These are phyloP conservation scores for Lasiosphaeria miniovina DNA, from an alignment of 495 filamentous ascomycete genomes.

Conservation along the genomic window DNA sequence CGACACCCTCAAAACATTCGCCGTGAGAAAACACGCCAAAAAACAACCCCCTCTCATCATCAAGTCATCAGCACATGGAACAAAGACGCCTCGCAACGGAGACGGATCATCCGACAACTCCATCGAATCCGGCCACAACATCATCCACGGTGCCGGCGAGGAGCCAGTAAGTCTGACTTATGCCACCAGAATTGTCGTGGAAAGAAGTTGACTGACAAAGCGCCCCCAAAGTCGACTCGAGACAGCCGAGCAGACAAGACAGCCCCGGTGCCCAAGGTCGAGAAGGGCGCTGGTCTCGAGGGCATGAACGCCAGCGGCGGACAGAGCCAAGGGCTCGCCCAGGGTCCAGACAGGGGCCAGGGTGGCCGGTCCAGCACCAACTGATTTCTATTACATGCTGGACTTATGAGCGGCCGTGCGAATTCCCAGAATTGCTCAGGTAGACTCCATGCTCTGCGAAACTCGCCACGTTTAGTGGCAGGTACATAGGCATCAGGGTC, in stretches of 20 bases:
- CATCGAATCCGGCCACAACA: constrained; percentile 33
- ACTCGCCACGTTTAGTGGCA: too few species aligned
- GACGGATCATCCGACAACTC: constrained; percentile 37
- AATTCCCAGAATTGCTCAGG: background rate
- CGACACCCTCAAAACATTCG: too few species aligned
- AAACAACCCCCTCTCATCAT: background rate
- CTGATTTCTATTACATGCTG: background rate
- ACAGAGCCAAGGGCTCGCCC: constrained; percentile 27
- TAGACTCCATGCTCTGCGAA: background rate
- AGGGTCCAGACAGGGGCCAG: constrained; percentile 16
- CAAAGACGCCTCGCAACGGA: constrained; percentile 39
- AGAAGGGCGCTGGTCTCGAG: constrained; percentile 33
- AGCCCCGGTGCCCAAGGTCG: constrained; percentile 34
- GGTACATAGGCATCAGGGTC: too few species aligned
- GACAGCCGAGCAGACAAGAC: constrained; percentile 40
- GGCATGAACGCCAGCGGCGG: constrained; percentile 31
- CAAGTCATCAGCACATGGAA: background rate
- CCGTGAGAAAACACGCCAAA: too few species aligned
- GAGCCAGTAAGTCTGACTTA: constrained; percentile 21
- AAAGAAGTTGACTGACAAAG: background rate
- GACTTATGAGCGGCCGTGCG: too few species aligned
- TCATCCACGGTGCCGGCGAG: constrained; percentile 38
- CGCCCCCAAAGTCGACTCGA: constrained; percentile 17
- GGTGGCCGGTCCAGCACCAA: constrained; percentile 8
- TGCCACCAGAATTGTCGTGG: too few species aligned